Percentiles rank a stretch among this genome's conserved stretches.
Conservation (phyloP, 208 protist species). For the Crithidia sp. region DNA sequence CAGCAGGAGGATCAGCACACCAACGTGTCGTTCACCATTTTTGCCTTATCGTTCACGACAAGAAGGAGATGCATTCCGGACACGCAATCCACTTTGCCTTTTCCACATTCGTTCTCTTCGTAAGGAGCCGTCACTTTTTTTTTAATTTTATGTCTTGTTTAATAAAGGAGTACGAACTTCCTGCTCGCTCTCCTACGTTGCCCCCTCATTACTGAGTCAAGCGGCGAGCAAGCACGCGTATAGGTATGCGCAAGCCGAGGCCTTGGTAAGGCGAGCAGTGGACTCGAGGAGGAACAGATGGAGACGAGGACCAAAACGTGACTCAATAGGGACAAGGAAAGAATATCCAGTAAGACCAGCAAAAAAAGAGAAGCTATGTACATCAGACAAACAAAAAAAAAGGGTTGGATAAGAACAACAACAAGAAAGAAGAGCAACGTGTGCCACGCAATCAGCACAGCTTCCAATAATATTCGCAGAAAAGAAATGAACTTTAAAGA, state of each 20-base stretch:
- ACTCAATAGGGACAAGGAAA: background rate
- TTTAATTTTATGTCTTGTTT: background rate
- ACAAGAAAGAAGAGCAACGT: background rate
- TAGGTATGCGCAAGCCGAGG: background rate
- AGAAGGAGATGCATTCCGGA: too few species aligned
- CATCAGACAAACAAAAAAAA: conserved; percentile 10
- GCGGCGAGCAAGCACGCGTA: background rate
- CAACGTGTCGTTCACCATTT: too few species aligned
- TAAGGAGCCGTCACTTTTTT: too few species aligned
- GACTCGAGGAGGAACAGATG: background rate
- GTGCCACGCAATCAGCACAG: background rate
- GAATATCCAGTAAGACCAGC: conserved; percentile 8
- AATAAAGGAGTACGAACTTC: background rate
- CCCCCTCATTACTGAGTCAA: background rate
- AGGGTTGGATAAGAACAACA: background rate
- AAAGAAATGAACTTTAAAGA: too few species aligned
- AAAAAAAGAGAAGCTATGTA: background rate
- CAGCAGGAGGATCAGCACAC: too few species aligned
- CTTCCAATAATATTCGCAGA: background rate
- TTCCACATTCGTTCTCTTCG: too few species aligned
- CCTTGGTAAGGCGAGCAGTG: background rate
- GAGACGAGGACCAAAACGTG: background rate
- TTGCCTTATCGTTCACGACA: too few species aligned
- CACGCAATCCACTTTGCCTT: too few species aligned
- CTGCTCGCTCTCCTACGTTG: background rate